phyloP scores from a whole-genome alignment of 2,329 filamentous ascomycete species.

The Verticillium zaregamsianum region DNA sequence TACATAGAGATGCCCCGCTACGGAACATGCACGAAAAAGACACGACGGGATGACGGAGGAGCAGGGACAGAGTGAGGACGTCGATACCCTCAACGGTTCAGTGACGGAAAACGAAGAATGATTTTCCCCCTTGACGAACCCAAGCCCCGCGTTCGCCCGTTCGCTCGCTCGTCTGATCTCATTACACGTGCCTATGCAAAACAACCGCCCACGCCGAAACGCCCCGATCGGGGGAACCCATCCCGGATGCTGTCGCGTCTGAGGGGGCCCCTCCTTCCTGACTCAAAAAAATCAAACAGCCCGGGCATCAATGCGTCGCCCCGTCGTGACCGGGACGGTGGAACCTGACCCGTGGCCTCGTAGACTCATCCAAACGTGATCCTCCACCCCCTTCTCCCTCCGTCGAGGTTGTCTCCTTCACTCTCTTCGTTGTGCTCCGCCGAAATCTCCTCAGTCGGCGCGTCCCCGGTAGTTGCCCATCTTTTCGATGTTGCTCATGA shows the following conservation, averaged over 20 bases:
- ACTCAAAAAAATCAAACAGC: neutral
- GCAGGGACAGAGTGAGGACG: neutral
- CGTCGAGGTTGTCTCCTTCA: neutral
- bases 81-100: neutral
- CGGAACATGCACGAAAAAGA: neutral
- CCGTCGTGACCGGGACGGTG: neutral
- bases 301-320: neutral
- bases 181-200: neutral
- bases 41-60: neutral
- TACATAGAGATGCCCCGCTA: neutral
- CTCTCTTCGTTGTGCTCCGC: neutral
- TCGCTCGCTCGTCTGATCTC: neutral
- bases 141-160: neutral
- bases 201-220: neutral
- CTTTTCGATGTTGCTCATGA: conserved; percentile 82
- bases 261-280: neutral
- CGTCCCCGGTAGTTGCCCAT: conserved; percentile 66
- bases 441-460: conserved; percentile 16
- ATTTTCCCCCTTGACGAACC: neutral
- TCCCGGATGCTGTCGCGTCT: neutral
- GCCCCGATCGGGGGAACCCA: neutral
- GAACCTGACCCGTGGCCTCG: neutral
- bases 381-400: neutral
- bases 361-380: conserved; percentile 4
- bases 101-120: neutral